Evolutionary conservation across 352 stramenopile genomes (phyloP).

Genomic region (Thalassiosira oceanica): DNA sequence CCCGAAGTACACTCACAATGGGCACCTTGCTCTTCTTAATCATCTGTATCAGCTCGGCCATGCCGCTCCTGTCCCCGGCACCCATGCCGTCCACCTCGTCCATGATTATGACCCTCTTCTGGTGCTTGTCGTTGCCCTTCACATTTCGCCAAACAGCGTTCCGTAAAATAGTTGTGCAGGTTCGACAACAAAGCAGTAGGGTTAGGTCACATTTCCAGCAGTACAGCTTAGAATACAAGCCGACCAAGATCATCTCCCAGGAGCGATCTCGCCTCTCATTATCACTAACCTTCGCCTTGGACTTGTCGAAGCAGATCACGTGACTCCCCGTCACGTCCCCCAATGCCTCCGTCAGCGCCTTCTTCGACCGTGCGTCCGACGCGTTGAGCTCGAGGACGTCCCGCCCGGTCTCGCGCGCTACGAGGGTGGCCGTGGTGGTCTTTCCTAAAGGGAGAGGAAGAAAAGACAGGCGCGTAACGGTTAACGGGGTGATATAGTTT

Average conservation of each 20-base stretch:
- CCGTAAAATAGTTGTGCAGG: too few species aligned
- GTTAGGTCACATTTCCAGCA: too few species aligned
- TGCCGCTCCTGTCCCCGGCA: constrained; percentile 93
- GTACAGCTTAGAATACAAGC: too few species aligned
- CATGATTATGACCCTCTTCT: constrained; percentile 98
- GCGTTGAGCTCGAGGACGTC: constrained; percentile 94
- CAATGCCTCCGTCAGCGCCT: constrained; percentile 88
- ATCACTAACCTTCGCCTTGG: too few species aligned
- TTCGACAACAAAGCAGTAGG: too few species aligned
- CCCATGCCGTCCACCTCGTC: constrained; percentile 99
- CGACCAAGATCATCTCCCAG: too few species aligned
- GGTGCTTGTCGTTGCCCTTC: too few species aligned
- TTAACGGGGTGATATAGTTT: too few species aligned
- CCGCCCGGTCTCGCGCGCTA: constrained; percentile 89
- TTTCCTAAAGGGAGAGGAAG: constrained; percentile 81
- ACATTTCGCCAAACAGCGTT: too few species aligned
- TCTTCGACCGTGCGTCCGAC: constrained; percentile 96
- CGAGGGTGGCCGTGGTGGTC: constrained; percentile 92
- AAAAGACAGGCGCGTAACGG: constrained; percentile 55
- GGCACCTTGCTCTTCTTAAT: constrained; percentile 98
- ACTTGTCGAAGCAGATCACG: constrained; percentile 87
- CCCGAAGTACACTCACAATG: constrained; percentile 76
- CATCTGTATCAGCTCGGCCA: constrained; percentile 96
- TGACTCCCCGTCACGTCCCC: constrained; percentile 90
- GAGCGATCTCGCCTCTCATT: too few species aligned